These are phyloP conservation scores for Pyrenophora seminiperda DNA, from an alignment of 2,329 filamentous ascomycete genomes.

Conservation along the genomic window DNA sequence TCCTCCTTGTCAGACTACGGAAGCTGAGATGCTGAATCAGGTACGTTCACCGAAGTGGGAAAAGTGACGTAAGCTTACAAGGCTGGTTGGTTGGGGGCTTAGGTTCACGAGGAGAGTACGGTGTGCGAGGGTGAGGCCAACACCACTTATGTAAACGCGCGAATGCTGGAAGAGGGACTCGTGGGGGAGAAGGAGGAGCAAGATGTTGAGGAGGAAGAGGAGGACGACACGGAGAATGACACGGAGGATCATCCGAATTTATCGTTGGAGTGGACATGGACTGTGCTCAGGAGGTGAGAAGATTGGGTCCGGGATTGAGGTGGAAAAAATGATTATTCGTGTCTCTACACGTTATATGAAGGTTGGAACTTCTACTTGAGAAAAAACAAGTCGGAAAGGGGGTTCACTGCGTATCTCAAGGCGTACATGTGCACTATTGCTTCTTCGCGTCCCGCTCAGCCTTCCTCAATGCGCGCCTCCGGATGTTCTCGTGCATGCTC, in stretches of 20 bases:
- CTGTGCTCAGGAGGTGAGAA: constrained; percentile 7
- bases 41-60: too few relatives aligned
- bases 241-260: constrained; percentile 17
- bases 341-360: neutral
- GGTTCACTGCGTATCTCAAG: too few relatives aligned
- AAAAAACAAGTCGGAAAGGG: too few relatives aligned
- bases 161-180: constrained; percentile 24
- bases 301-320: constrained; percentile 14
- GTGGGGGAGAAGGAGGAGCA: constrained; percentile 4
- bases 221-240: constrained; percentile 10
- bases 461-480: constrained; percentile 81
- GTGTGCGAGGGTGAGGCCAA: neutral
- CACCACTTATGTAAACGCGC: constrained; percentile 14
- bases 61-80: too few relatives aligned
- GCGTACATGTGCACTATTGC: constrained; percentile 25
- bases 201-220: constrained; percentile 13
- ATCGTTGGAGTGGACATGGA: constrained; percentile 23
- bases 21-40: neutral
- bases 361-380: neutral
- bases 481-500: constrained; percentile 80
- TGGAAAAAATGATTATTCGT: neutral
- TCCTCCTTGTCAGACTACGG: neutral
- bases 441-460: constrained; percentile 81
- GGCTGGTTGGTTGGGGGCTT: too few relatives aligned
- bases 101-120: too few relatives aligned